Percentiles rank a stretch among this genome's conserved stretches.
Evolutionary conservation across 768 basidiomycete species (phyloP).

Genomic region (Termitomyces sp.): DNA sequence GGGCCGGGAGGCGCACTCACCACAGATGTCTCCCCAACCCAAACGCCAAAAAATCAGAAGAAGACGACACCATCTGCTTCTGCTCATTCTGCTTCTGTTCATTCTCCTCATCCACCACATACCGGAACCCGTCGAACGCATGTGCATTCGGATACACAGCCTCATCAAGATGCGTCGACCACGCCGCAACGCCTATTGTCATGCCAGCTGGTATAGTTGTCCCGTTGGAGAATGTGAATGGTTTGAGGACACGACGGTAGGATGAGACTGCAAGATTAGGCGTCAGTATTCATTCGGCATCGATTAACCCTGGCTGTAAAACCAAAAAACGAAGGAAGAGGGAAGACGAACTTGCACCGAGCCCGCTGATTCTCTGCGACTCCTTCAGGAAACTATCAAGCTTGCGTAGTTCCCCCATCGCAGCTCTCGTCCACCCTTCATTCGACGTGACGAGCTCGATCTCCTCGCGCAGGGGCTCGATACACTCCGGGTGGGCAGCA

Average conservation of each 20-base stretch:
- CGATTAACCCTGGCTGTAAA: too few species aligned
- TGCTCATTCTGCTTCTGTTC: conserved; percentile 17
- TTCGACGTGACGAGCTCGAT: conserved; percentile 29
- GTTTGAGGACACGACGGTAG: conserved; percentile 13
- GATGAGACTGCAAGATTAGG: conserved; percentile 11
- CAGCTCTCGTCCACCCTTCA: conserved; percentile 31
- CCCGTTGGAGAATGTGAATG: conserved; percentile 22
- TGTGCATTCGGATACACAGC: conserved; percentile 20
- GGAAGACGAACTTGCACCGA: conserved; percentile 19
- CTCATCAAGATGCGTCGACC: conserved; percentile 6
- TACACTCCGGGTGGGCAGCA: conserved; percentile 26
- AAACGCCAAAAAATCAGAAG: conserved; percentile 26
- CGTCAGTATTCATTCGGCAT: not conserved
- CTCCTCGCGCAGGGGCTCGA: conserved; percentile 35
- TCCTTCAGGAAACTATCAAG: conserved; percentile 42
- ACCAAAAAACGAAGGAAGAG: not conserved
- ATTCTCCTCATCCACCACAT: conserved; percentile 21
- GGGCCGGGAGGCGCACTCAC: conserved; percentile 10
- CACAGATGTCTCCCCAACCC: conserved; percentile 24
- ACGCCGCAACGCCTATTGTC: conserved; percentile 8
- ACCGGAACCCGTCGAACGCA: conserved; percentile 38
- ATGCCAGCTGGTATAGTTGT: conserved; percentile 20
- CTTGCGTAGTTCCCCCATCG: conserved; percentile 31
- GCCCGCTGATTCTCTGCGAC: conserved; percentile 24
- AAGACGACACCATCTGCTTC: conserved; percentile 25